These are phyloP conservation scores for Leccinum subgranulosum DNA, from an alignment of 768 basidiomycete species.

Conservation along the genomic window DNA sequence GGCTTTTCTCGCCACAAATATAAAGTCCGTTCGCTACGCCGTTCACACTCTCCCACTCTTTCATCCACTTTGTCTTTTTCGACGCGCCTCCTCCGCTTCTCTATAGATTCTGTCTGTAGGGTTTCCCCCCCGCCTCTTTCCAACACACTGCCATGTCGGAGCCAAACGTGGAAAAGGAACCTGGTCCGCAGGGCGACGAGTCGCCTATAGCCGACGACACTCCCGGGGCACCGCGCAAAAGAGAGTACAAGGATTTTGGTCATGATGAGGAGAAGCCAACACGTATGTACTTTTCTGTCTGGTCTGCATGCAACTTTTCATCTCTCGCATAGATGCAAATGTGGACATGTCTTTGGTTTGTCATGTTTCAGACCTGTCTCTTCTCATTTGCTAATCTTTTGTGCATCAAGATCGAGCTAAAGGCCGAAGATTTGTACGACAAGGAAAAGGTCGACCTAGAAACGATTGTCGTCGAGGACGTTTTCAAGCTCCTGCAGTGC, in stretches of 20 bases:
- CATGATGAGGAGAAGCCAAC: constrained; percentile 67
- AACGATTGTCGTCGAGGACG: constrained; percentile 94
- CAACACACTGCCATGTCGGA: constrained; percentile 26
- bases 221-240: constrained; percentile 50
- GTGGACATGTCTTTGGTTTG: constrained; percentile 81
- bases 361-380: constrained; percentile 4
- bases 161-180: constrained; percentile 61
- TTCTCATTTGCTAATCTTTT: background rate
- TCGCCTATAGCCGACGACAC: constrained; percentile 31
- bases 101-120: constrained; percentile 32
- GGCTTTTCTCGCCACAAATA: constrained; percentile 30
- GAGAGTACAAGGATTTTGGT: constrained; percentile 86
- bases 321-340: constrained; percentile 59
- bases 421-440: constrained; percentile 92
- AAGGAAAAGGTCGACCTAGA: constrained; percentile 99
- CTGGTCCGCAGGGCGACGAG: constrained; percentile 54
- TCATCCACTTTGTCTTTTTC: constrained; percentile 16
- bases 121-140: constrained; percentile 6
- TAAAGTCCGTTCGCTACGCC: constrained; percentile 32
- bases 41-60: constrained; percentile 32
- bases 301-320: background rate
- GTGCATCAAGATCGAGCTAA: constrained; percentile 66
- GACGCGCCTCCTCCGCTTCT: constrained; percentile 6
- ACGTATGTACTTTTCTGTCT: constrained; percentile 44
- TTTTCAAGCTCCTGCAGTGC: constrained; percentile 94